phyloP scores from a whole-genome alignment of 192 early-diverging fungal species.

The Backusella parvicylindrica region DNA sequence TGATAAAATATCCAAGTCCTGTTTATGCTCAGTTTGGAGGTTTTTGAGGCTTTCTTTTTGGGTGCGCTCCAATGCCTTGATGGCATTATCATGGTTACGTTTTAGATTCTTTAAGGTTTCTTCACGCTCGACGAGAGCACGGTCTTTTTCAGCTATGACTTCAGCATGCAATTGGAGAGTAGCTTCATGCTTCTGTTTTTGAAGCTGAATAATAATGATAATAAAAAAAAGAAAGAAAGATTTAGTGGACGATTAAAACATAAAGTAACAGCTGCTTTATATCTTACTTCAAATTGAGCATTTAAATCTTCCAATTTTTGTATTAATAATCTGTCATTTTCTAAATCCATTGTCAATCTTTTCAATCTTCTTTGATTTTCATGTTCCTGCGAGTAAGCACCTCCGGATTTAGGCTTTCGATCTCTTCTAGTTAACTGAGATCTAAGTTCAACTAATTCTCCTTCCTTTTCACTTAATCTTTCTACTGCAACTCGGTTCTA shows the following conservation, averaged over 20 bases:
- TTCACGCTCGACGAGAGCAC: conserved; percentile 14
- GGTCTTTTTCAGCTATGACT: conserved; percentile 29
- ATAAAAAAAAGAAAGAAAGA: too few species aligned
- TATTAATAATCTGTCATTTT: conserved; percentile 31
- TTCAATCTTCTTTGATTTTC: conserved; percentile 30
- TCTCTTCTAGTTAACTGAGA: conserved; percentile 22
- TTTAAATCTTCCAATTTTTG: conserved; percentile 35
- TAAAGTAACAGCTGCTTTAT: background rate
- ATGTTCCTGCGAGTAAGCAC: background rate
- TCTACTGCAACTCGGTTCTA: conserved; percentile 25
- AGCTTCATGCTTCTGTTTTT: conserved; percentile 31
- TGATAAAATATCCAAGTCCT: conserved; percentile 7
- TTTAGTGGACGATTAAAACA: background rate
- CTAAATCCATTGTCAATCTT: conserved; percentile 31
- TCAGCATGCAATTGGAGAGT: conserved; percentile 22
- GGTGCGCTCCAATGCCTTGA: conserved; percentile 13
- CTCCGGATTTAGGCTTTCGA: background rate
- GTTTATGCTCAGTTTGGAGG: conserved; percentile 6
- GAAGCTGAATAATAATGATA: conserved; percentile 15
- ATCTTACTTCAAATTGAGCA: conserved; percentile 29
- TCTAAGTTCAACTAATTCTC: conserved; percentile 20
- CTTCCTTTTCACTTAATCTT: conserved; percentile 31
- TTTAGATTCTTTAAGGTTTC: conserved; percentile 22
- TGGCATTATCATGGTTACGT: conserved; percentile 10
- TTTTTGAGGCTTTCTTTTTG: conserved; percentile 7